Percentiles rank a stretch among this genome's conserved stretches.
Evolutionary conservation across 2,329 filamentous ascomycete species (phyloP).

Genomic region (Aureobasidium leucospermi): DNA sequence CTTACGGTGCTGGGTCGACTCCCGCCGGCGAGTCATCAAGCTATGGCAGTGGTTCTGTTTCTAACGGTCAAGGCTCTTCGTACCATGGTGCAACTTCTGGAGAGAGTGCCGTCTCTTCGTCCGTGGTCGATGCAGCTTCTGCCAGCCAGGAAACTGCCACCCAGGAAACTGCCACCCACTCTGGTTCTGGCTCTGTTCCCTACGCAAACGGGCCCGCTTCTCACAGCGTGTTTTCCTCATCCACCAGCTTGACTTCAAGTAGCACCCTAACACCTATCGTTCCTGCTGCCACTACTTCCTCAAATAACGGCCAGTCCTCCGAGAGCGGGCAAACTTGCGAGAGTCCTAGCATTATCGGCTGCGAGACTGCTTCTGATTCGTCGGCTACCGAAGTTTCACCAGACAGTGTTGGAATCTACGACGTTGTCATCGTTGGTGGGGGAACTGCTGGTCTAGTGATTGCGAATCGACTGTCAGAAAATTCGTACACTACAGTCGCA

Average conservation of each 20-base stretch:
- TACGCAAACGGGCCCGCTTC: neutral
- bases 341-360: neutral
- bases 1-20: neutral
- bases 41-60: neutral
- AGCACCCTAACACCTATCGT: neutral
- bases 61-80: neutral
- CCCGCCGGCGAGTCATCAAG: neutral
- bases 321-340: neutral
- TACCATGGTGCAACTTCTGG: neutral
- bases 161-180: neutral
- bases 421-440: slow-evolving; percentile 80
- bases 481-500: slow-evolving; percentile 40
- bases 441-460: slow-evolving; percentile 82
- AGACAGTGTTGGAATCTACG: slow-evolving; percentile 41
- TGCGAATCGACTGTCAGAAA: slow-evolving; percentile 70
- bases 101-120: neutral
- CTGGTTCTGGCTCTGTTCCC: neutral
- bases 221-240: neutral
- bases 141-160: neutral
- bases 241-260: neutral
- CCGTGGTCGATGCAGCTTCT: neutral
- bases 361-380: neutral
- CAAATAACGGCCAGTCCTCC: neutral
- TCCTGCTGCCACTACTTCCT: neutral
- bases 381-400: neutral